These are phyloP conservation scores for Phytophthora pistaciae DNA, from an alignment of 352 stramenopile species.

Conservation along the genomic window DNA sequence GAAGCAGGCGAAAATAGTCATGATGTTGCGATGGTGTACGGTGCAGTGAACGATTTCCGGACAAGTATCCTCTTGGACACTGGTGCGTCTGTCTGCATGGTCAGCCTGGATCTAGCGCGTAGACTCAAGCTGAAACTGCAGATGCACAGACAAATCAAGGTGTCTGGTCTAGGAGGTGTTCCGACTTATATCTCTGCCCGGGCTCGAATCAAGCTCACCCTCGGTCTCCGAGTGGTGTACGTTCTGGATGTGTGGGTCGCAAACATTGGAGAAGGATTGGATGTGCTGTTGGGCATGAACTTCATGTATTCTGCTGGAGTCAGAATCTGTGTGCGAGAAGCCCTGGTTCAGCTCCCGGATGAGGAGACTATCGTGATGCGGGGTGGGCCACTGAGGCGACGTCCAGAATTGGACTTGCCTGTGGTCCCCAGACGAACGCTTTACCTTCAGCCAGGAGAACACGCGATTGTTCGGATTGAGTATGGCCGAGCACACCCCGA, in stretches of 20 bases:
- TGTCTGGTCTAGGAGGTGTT: conserved; percentile 1
- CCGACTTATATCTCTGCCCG: conserved; percentile 6
- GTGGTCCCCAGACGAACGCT: too few species aligned
- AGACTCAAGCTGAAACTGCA: conserved; percentile 5
- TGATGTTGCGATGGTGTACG: background rate
- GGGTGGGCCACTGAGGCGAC: too few species aligned
- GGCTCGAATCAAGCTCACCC: conserved; percentile 6
- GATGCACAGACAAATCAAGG: conserved; percentile 5
- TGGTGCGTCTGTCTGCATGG: conserved; percentile 1
- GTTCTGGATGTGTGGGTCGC: background rate
- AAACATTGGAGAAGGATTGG: conserved; percentile 7
- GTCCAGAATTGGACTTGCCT: too few species aligned
- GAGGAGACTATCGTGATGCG: too few species aligned
- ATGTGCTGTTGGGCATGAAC: background rate
- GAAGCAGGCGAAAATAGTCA: background rate
- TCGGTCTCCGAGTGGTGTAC: background rate
- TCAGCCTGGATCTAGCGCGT: conserved; percentile 13
- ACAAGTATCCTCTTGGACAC: conserved; percentile 2
- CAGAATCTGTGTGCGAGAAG: background rate
- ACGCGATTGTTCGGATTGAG: too few species aligned
- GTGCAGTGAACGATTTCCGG: background rate
- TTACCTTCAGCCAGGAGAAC: too few species aligned
- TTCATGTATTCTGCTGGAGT: conserved; percentile 3
- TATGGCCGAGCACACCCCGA: too few species aligned
- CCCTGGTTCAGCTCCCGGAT: too few species aligned